Percentiles rank a stretch among this genome's conserved stretches.
Evolutionary conservation across 116 monocot genomes (phyloP).

Genomic region (Thalassia testudinum): DNA sequence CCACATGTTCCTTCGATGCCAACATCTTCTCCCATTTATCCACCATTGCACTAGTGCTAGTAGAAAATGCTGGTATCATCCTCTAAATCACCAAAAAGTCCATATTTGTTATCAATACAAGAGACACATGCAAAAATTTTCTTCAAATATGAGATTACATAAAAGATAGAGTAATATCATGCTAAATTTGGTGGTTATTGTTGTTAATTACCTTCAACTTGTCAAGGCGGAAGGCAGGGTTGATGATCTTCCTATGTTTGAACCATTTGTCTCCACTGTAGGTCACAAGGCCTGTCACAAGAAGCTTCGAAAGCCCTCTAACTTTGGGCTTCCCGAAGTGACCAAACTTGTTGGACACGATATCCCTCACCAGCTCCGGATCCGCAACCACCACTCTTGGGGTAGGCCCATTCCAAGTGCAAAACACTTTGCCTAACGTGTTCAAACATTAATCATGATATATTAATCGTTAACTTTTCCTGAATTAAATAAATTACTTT

Average conservation of each 20-base stretch:
- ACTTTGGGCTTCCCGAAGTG: conserved; percentile 10
- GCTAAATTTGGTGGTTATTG: no score
- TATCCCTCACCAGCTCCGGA: conserved; percentile 17
- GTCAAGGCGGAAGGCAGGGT: conserved; percentile 33
- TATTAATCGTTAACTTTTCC: background rate
- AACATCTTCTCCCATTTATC: conserved; percentile 27
- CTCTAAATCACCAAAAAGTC: conserved; percentile 6
- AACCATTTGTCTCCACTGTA: conserved; percentile 43
- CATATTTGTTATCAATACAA: no score
- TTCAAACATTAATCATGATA: background rate
- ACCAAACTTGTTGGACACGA: conserved; percentile 16
- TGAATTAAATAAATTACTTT: no score
- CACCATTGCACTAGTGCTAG: conserved; percentile 24
- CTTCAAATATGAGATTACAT: no score
- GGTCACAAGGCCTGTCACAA: conserved; percentile 8
- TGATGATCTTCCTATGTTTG: conserved; percentile 25
- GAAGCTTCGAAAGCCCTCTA: background rate
- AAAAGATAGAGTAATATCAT: no score
- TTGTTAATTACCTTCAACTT: conserved; percentile 26
- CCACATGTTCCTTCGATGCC: conserved; percentile 7
- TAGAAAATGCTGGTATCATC: conserved; percentile 40
- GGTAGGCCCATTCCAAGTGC: conserved; percentile 19
- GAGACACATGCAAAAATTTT: no score
- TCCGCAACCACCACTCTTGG: conserved; percentile 17
- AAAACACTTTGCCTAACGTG: conserved; percentile 7